Evolutionary conservation across 73 alveolate genomes (phyloP), one percentile per base, ranked within the genome.

Genomic region (Tetrahymena elliotti): DNA sequence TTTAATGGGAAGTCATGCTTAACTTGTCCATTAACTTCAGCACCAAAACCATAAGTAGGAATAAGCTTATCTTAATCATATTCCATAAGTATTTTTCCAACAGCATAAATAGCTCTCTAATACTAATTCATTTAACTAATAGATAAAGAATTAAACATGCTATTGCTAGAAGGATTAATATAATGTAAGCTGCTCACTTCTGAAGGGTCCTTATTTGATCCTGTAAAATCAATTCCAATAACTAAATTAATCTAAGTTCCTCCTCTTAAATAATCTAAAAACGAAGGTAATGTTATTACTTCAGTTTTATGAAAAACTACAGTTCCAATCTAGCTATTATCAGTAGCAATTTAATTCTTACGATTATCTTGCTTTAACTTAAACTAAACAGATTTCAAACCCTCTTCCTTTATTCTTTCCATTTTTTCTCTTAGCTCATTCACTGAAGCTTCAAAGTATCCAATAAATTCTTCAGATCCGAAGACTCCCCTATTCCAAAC

Each of bases 41-140:
- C 97, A 0, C 99, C 99, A 93, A 97, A 98, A 18, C 99, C 99
- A 96, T 93, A 98, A n/a, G 97, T 96, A 33, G 98, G 99, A 33
- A 98, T 95, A 36, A 95, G 83, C 94, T 97, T 96, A 84, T 98
- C 99, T 95, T 97, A 95, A 95, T 98, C 98, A 95, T 98, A 98
- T 94, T 96, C 95, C 47, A 97, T 98, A 16, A 98, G 95, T 18
- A 97, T 98, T 31, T 96, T 95, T 7, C 98, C 98, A 13, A 98
- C 98, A 12, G 97, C 35, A 37, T 93, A 84, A 16, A 98, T 96
- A 6, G 99, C 98, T 54, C 92, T 94, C 95, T 98, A 97, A 95
- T 98, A 98, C 31, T 97, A 92, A 94, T 98, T 97, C 54, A 94
- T 27, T 93, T 83, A 41, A 38, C 88, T 83, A 52, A 16, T 18